phyloP scores from a whole-genome alignment of 192 early-diverging fungal genomes.

The Glomus cerebriforme region DNA sequence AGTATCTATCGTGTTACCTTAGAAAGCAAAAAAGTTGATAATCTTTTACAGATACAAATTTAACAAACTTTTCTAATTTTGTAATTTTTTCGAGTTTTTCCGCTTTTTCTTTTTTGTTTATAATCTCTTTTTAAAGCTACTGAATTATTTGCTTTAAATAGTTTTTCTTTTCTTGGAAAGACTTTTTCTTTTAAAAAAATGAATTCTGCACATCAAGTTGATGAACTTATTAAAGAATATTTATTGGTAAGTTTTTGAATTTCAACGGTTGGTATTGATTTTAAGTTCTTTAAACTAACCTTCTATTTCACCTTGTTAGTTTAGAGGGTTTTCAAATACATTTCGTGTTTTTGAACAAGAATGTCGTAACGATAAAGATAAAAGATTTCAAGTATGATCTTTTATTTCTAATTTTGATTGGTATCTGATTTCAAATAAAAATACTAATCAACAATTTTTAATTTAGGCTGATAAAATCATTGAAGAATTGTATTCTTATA shows the following conservation, averaged over 20 bases:
- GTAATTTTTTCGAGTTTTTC: no score
- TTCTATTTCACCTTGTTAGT: constrained; percentile 39
- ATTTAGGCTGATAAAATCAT: constrained; percentile 64
- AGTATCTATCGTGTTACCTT: no score
- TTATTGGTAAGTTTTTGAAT: constrained; percentile 49
- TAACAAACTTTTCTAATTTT: no score
- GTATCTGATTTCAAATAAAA: background rate
- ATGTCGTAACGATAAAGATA: constrained; percentile 56
- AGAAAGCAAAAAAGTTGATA: no score
- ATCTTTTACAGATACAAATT: no score
- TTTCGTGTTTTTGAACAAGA: constrained; percentile 62
- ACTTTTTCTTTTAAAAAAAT: constrained; percentile 34
- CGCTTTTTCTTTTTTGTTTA: no score
- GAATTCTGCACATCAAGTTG: constrained; percentile 64
- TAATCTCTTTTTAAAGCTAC: no score
- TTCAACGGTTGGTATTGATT: background rate
- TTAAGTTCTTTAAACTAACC: background rate
- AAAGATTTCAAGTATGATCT: constrained; percentile 55
- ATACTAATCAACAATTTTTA: constrained; percentile 11
- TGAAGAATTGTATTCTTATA: constrained; percentile 54
- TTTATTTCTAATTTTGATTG: no score
- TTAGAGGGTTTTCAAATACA: constrained; percentile 61
- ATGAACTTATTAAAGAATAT: constrained; percentile 69
- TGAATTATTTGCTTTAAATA: no score
- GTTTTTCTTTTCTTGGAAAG: no score